Evolutionary conservation across 148 eudicot genomes (phyloP).

Genomic region (Cornus kousa): DNA sequence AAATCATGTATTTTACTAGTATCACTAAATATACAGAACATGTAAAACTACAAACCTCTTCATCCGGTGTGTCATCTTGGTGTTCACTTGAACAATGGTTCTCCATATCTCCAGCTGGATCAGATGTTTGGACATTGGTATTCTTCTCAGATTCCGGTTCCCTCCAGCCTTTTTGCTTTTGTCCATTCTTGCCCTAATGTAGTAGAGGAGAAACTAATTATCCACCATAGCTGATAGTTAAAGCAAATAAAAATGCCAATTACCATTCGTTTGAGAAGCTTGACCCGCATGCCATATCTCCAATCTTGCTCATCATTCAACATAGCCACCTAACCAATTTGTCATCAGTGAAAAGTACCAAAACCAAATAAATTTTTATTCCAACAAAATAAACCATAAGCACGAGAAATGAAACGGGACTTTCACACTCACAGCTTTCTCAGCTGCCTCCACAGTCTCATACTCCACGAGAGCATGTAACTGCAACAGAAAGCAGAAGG

Average conservation of each 20-base stretch:
- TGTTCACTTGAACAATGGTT: constrained; percentile 40
- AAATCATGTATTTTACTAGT: too few species aligned
- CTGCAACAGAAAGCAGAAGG: constrained; percentile 31
- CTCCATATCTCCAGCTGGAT: constrained; percentile 35
- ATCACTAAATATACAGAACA: neutral
- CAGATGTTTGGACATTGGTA: constrained; percentile 39
- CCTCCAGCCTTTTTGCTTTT: constrained; percentile 44
- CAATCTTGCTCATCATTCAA: constrained; percentile 85
- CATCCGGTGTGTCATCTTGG: constrained; percentile 39
- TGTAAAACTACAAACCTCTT: constrained; percentile 43
- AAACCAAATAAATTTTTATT: neutral
- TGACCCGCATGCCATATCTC: constrained; percentile 91
- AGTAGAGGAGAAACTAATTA: neutral
- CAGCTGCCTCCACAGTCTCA: constrained; percentile 85
- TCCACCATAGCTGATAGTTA: neutral
- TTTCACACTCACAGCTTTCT: constrained; percentile 78
- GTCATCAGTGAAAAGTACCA: neutral
- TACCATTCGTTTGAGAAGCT: constrained; percentile 73
- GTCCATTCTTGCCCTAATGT: constrained; percentile 38
- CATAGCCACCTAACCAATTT: constrained; percentile 51
- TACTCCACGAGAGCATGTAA: constrained; percentile 83
- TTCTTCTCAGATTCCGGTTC: constrained; percentile 57
- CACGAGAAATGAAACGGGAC: neutral
- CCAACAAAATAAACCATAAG: neutral
- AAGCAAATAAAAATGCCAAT: constrained; percentile 7